Conservation (phyloP, 139 green algal genomes). For the Chlamydomonas applanata region DNA sequence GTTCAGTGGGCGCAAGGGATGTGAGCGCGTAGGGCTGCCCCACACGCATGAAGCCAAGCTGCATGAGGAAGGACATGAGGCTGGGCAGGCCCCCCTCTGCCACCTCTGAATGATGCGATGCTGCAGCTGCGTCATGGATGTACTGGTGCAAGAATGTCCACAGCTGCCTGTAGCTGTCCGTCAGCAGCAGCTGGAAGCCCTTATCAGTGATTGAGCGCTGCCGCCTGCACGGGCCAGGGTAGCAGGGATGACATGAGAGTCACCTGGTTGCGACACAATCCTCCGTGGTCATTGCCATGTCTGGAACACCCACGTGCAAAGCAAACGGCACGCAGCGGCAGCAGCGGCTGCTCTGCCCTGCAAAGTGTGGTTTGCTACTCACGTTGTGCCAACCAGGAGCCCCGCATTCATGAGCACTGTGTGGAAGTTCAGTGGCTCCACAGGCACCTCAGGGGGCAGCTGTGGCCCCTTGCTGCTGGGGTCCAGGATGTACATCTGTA, state of each 20-base stretch:
- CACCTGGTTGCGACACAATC: no score
- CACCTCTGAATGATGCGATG: neutral
- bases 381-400: constrained; percentile 29
- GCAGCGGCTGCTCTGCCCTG: neutral
- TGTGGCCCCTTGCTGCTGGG: neutral
- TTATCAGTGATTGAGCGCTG: constrained; percentile 34
- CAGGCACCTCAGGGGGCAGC: constrained; percentile 8
- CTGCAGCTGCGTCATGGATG: constrained; percentile 49
- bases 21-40: constrained; percentile 43
- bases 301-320: no score
- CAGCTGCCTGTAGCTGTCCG: constrained; percentile 72
- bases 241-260: no score
- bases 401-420: constrained; percentile 44
- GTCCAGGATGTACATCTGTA: constrained; percentile 33
- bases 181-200: constrained; percentile 83
- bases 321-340: no score
- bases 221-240: neutral
- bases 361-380: no score
- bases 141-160: constrained; percentile 82
- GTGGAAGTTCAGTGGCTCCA: constrained; percentile 45
- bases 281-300: no score
- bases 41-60: constrained; percentile 76
- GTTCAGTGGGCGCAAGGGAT: constrained; percentile 34
- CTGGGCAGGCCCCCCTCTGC: constrained; percentile 46
- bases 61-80: constrained; percentile 79